phyloP scores from a whole-genome alignment of 306 rosid species.

The Phaseolus lunatus region DNA sequence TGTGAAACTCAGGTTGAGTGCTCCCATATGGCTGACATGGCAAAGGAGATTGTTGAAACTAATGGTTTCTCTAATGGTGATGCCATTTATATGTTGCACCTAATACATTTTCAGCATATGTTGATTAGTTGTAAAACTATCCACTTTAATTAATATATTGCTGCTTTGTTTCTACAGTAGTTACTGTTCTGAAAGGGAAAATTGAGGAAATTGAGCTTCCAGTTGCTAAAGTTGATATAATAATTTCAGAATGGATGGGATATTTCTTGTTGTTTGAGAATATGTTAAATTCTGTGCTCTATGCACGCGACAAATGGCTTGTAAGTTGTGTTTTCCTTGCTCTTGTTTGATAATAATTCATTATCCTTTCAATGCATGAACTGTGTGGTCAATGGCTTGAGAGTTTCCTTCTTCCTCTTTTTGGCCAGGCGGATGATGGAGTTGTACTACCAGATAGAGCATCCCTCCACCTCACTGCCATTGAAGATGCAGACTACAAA shows the following conservation, averaged over 20 bases:
- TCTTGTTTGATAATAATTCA: not conserved
- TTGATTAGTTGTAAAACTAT: not conserved
- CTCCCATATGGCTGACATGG: conserved; percentile 98
- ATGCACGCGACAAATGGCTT: conserved; percentile 99
- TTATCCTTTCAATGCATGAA: conserved; percentile 3
- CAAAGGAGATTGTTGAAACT: conserved; percentile 87
- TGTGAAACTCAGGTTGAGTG: conserved; percentile 79
- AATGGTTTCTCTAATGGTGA: conserved; percentile 86
- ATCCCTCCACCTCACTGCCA: conserved; percentile 83
- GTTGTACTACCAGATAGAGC: conserved; percentile 90
- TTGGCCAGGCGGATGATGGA: conserved; percentile 75
- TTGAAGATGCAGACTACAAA: conserved; percentile 97
- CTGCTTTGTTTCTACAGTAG: conserved; percentile 56
- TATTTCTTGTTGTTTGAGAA: conserved; percentile 96
- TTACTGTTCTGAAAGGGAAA: conserved; percentile 96
- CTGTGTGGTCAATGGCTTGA: not conserved
- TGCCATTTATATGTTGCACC: conserved; percentile 25
- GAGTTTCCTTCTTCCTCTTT: not conserved
- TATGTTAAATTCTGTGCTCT: conserved; percentile 90
- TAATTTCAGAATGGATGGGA: conserved; percentile 99
- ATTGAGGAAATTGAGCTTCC: conserved; percentile 97
- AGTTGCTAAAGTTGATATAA: conserved; percentile 87
- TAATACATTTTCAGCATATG: conserved; percentile 12
- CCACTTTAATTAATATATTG: conserved; percentile 36
- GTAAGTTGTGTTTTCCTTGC: conserved; percentile 57